Base-by-base conservation (phyloP, 1,139 yeast genomes). In the Groenewaldozyma auringiensis region DNA sequence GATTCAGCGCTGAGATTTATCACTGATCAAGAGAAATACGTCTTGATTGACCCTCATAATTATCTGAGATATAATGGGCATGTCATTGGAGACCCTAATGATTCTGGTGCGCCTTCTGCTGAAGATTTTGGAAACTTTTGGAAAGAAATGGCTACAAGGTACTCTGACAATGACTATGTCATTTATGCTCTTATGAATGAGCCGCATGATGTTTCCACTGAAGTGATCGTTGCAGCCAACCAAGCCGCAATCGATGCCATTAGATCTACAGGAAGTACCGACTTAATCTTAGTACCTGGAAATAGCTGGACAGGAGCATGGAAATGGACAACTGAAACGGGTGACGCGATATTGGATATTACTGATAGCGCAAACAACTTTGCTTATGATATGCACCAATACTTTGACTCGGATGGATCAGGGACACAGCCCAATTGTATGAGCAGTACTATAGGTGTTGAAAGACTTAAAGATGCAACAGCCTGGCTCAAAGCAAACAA, bases 11-110 rank as follows among this genome's bases (percentile, higher is more conserved):
- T 40, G 16, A 27, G 25, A 4, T 32, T 25, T 20, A 43, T 43
- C 20, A 43, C 42, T 11, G 18, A 33, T 8, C 21, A 25, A n/a
- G 40, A 36, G 2, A 43, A 27, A 16, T 18, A 21, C 16, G 43
- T 27, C 9, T 21, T 43, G n/a, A 33, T 43, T 38, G 46, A 43
- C 29, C 46, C 46, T 20, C 46, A 43, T 40, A 43, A 43, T 29
- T 43, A 43, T 29, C 32, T 39, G 42, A 37, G 46, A 21, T 43
- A 43, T 35, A 21, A 33, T 13, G 31, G 31, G 11, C 29, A 35
- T 16, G 34, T 43, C 32, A 43, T 43, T 25, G 42, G 43, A 8
- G 27, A 40, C 17, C 8, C 42, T 21, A 16, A 21, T 4, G 43
- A 40, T 14, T 34, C 43, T 8, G 37, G 21, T 11, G 37, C 37